Conservation (phyloP, 768 basidiomycete genomes). For the Pilatotrama ljubarskyi region DNA sequence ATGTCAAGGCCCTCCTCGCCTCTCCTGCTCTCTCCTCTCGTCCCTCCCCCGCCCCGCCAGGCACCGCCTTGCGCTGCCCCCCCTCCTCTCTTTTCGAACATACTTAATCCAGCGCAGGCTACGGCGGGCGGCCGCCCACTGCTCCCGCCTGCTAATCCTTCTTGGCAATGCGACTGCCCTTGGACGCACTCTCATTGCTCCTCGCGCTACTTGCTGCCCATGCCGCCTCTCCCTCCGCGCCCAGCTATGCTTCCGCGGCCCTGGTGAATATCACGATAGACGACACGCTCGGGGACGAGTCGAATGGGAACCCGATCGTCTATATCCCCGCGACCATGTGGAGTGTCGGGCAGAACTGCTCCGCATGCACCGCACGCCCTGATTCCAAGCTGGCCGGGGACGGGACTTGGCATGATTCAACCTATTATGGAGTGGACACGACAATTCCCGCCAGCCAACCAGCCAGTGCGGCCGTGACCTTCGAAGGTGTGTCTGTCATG, state of each 20-base stretch:
- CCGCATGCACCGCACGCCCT: slow-evolving; percentile 29
- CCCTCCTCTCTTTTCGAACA: slow-evolving; percentile 13
- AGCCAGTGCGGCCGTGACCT: slow-evolving; percentile 33
- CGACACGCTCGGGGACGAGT: slow-evolving; percentile 37
- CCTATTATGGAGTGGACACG: slow-evolving; percentile 13
- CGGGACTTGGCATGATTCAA: slow-evolving; percentile 39
- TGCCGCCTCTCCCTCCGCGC: background rate
- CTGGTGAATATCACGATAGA: slow-evolving; percentile 45
- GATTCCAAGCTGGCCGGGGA: slow-evolving; percentile 21
- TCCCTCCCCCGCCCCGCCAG: slow-evolving; percentile 3
- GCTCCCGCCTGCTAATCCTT: slow-evolving; percentile 1
- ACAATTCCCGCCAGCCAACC: slow-evolving; percentile 19
- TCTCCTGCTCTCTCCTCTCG: background rate
- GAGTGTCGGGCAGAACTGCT: slow-evolving; percentile 33
- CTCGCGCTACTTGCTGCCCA: background rate
- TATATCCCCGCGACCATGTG: slow-evolving; percentile 38
- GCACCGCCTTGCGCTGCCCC: slow-evolving; percentile 15
- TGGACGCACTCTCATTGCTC: slow-evolving; percentile 5
- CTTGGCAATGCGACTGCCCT: background rate
- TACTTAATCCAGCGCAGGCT: slow-evolving; percentile 5
- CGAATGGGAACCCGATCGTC: slow-evolving; percentile 32
- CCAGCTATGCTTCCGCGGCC: slow-evolving; percentile 12
- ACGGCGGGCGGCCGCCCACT: background rate
- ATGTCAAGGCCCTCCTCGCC: slow-evolving; percentile 4
- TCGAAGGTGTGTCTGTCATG: slow-evolving; percentile 35